phyloP scores from a whole-genome alignment of 75 land plant species.

The Cryptomeria japonica region DNA sequence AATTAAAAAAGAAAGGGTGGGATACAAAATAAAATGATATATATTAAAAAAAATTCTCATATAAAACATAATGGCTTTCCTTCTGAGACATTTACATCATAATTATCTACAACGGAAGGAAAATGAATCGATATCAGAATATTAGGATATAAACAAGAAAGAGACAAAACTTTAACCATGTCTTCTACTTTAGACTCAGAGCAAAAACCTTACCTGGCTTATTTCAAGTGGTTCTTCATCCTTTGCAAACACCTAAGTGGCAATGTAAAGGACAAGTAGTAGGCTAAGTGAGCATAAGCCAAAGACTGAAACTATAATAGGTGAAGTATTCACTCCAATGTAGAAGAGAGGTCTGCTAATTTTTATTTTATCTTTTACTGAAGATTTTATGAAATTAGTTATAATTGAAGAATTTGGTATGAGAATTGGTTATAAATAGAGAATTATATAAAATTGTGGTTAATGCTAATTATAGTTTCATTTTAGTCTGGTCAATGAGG shows the following conservation, averaged over 20 bases:
- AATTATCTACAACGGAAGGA: background rate
- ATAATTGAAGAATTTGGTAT: too few relatives aligned
- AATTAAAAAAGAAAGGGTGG: too few relatives aligned
- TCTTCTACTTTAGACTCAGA: background rate
- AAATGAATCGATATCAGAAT: background rate
- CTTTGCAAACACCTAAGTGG: slow-evolving; percentile 94
- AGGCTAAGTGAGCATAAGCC: slow-evolving; percentile 82
- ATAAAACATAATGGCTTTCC: too few relatives aligned
- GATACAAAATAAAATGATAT: too few relatives aligned
- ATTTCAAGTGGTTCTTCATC: slow-evolving; percentile 99
- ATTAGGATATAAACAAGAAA: background rate
- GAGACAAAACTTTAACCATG: background rate
- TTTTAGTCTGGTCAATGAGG: too few relatives aligned
- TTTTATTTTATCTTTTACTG: too few relatives aligned
- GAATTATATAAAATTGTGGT: too few relatives aligned
- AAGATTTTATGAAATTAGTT: too few relatives aligned
- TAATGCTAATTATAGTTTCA: too few relatives aligned
- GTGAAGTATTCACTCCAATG: slow-evolving; percentile 84
- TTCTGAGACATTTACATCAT: too few relatives aligned
- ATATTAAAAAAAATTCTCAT: too few relatives aligned
- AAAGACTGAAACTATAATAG: slow-evolving; percentile 90
- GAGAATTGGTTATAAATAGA: too few relatives aligned
- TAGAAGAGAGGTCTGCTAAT: slow-evolving; percentile 75
- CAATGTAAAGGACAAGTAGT: slow-evolving; percentile 73
- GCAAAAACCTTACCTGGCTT: slow-evolving; percentile 62